Evolutionary conservation across 2,329 filamentous ascomycete species (phyloP).

Genomic region (Alternaria longipes): DNA sequence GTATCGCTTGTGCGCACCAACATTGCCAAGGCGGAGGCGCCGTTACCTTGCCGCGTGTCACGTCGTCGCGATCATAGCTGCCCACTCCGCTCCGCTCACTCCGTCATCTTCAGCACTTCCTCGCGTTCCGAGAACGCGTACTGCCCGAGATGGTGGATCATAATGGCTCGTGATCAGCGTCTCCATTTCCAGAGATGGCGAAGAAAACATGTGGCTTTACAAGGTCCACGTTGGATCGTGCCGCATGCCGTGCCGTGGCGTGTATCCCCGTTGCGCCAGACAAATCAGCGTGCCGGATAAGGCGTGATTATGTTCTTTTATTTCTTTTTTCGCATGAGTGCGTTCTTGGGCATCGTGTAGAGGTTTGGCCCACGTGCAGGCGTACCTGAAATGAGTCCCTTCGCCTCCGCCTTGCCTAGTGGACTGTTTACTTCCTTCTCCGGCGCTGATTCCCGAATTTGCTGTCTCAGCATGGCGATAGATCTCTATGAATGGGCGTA

Average conservation of each 20-base stretch:
- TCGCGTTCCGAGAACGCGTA: background rate
- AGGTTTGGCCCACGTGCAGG: too few species aligned
- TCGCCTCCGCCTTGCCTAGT: background rate
- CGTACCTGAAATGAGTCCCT: background rate
- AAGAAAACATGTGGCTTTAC: background rate
- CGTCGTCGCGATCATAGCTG: too few species aligned
- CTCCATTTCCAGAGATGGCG: background rate
- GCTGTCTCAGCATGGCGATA: background rate
- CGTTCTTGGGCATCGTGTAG: background rate
- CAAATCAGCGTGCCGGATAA: background rate
- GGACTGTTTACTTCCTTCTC: background rate
- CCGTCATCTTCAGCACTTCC: background rate
- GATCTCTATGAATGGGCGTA: background rate
- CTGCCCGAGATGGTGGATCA: too few species aligned
- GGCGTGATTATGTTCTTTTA: background rate
- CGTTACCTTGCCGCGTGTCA: background rate
- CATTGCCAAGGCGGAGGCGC: background rate
- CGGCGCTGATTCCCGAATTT: background rate
- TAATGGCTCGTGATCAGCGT: background rate
- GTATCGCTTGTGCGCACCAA: background rate
- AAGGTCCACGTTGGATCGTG: background rate
- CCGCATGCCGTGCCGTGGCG: background rate
- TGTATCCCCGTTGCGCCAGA: background rate
- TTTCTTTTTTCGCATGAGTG: background rate
- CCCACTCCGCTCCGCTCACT: background rate